A percentile compares a stretch with the other conserved stretches of the same genome.
Conservation (phyloP, 2,329 filamentous ascomycete genomes). For the Aspergillus glaucus region DNA sequence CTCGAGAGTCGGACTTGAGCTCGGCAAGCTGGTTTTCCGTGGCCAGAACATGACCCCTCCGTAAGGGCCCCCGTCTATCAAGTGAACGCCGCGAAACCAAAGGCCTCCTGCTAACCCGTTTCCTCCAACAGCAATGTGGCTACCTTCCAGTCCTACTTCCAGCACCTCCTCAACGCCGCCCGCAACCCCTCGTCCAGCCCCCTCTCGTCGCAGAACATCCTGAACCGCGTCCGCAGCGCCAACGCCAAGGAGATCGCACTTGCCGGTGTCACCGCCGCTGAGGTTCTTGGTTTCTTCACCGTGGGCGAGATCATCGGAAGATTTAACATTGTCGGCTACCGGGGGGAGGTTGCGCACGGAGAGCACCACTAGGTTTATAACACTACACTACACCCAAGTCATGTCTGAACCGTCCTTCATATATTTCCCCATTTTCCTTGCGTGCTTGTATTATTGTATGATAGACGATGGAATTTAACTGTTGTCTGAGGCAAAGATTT, state of each 20-base stretch:
- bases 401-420: conserved; percentile 22
- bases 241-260: conserved; percentile 64
- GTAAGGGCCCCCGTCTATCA: conserved; percentile 55
- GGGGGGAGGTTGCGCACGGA: conserved; percentile 54
- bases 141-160: conserved; percentile 82
- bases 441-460: conserved; percentile 38
- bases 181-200: conserved; percentile 61
- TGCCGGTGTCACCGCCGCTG: conserved; percentile 72
- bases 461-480: conserved; percentile 44
- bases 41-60: conserved; percentile 89
- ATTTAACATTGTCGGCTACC: conserved; percentile 92
- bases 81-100: conserved; percentile 1
- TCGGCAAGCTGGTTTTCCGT: conserved; percentile 79
- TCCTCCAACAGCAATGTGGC: conserved; percentile 56
- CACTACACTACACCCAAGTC: conserved; percentile 18
- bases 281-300: conserved; percentile 94
- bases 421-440: conserved; percentile 25
- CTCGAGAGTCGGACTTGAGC: conserved; percentile 78
- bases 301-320: conserved; percentile 94
- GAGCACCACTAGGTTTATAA: conserved; percentile 29
- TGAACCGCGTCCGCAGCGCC: conserved; percentile 61
- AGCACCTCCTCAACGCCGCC: conserved; percentile 63
- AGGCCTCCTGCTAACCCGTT: background rate
- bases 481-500: conserved; percentile 31
- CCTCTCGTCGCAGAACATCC: conserved; percentile 49